Evolutionary conservation across 129 eudicot species (phyloP), one percentile per base, ranked within the genome.

Genomic region (Gnaphalium uliginosum): DNA sequence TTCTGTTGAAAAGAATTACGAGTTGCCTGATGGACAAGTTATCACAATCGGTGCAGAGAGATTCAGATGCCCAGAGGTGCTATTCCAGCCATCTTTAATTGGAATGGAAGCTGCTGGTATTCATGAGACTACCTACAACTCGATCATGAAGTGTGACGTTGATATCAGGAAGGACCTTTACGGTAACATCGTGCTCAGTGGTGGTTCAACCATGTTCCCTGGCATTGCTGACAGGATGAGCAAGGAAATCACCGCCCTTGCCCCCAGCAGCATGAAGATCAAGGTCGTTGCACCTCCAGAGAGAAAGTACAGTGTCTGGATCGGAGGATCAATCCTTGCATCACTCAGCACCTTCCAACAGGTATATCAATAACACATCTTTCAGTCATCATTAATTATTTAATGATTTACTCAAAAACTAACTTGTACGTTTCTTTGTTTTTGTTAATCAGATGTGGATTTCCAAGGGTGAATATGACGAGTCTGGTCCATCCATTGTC

Each of bases 281-380:
- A 88, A 88, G 90, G 89, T 88, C 32, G 94, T 88, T 76, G 90
- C 94, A 43, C 94, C 94, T 11, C 94, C 94, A 0, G 94, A 88
- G 83, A 83, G 94, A 59, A 88, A 88, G 54, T 88, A 88, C 82
- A 88, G 94, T 81, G 94, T 88, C 85, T 88, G 94, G 94, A 88
- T 88, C 0, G 94, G 94, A 76, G 94, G 94, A 60, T 88, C 94
- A 4, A 88, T 88, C 70, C 89, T 88, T 71, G 92, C 92, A 43
- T 88, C 92, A 17, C 94, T 88, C 76, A 88, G 94, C 88, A 88
- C 90, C 82, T 88, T 88, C 94, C 94, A 88, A 79, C 96, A 89
- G 96, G 96, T 86, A 29, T 15, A 46, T 53, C 2, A 54, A 65
- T 43, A n/a, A 8, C 2, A 8, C 30, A n/a, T 19, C 1, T 15